phyloP scores from a whole-genome alignment of 306 rosid species.

The Corylus americana region DNA sequence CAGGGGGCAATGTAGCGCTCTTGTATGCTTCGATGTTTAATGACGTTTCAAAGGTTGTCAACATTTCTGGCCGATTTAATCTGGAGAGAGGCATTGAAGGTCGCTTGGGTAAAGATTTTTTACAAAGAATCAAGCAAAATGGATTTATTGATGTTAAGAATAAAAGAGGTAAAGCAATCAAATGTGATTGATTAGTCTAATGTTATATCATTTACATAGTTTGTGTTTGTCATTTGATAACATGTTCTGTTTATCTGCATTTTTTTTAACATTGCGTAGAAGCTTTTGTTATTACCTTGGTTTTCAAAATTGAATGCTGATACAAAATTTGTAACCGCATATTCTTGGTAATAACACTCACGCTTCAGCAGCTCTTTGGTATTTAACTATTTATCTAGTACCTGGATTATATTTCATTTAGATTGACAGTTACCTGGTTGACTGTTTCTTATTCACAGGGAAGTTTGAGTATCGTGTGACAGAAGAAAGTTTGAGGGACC shows the following conservation, averaged over 20 bases:
- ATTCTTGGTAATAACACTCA: neutral
- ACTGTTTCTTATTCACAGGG: conserved; percentile 40
- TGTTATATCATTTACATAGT: neutral
- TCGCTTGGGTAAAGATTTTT: conserved; percentile 75
- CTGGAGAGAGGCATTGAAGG: conserved; percentile 75
- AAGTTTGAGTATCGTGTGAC: conserved; percentile 63
- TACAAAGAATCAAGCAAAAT: conserved; percentile 67
- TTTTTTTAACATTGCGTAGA: conserved; percentile 9
- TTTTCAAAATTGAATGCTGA: conserved; percentile 3
- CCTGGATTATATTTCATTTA: conserved; percentile 3
- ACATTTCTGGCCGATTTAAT: conserved; percentile 89
- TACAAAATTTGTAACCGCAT: neutral
- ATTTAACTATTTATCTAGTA: neutral
- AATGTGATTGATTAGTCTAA: conserved; percentile 8
- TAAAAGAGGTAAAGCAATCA: conserved; percentile 60
- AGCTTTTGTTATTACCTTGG: conserved; percentile 9
- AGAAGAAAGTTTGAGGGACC: conserved; percentile 85
- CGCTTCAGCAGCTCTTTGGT: neutral
- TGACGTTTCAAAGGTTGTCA: conserved; percentile 62
- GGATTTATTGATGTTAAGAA: conserved; percentile 81
- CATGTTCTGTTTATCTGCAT: conserved; percentile 11
- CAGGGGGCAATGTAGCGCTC: conserved; percentile 87
- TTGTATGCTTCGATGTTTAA: conserved; percentile 78
- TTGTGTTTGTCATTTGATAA: conserved; percentile 5
- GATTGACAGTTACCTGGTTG: conserved; percentile 9